Base-by-base conservation (phyloP, 2,329 filamentous ascomycete genomes). In the Epichloe sibirici region DNA sequence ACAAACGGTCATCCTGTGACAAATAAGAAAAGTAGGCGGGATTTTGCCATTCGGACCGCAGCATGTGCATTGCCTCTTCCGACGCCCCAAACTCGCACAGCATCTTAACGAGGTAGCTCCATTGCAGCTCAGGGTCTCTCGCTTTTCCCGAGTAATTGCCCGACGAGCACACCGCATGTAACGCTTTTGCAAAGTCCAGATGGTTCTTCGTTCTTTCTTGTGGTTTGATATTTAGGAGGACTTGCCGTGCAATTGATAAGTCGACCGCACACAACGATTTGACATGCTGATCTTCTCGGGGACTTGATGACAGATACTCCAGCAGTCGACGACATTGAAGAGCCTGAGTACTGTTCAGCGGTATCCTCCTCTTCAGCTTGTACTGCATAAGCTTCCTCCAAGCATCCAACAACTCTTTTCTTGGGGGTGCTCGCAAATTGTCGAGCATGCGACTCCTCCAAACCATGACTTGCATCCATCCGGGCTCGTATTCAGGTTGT, bases 391-490 rank as follows among this genome's bases (percentile, higher is more conserved):
- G 83, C 9, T 74, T 69, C 52, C 71, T 74, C 65, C 86, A 83
- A 5, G 86, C 87, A 38, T 77, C 71, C 0, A 80, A 67, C 2
- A 95, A 71, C 37, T 86, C 79, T n/a, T 74, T 65, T 3, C 74
- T 70, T 0, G 78, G 67, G 67, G 88, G 89, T 9, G 81, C 77
- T 37, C 88, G 79, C 38, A 82, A 73, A 49, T 78, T 75, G 52
- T 86, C 77, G 49, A 78, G 74, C 58, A 83, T 71, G 55, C 81
- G 78, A 58, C 79, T 79, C 50, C 78, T 73, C 65, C 88, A 78
- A 54, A 86, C 78, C 60, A 86, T 77, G 70, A 95, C 79, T 15
- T 77, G 78, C 57, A 82, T 80, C 61, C 90, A 79, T 51, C 89
- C 90, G 0, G 81, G 85, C 61, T 82, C 86, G 55, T 83, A 71